Conservation (phyloP, 306 rosid species). For the Castanospermum australe region DNA sequence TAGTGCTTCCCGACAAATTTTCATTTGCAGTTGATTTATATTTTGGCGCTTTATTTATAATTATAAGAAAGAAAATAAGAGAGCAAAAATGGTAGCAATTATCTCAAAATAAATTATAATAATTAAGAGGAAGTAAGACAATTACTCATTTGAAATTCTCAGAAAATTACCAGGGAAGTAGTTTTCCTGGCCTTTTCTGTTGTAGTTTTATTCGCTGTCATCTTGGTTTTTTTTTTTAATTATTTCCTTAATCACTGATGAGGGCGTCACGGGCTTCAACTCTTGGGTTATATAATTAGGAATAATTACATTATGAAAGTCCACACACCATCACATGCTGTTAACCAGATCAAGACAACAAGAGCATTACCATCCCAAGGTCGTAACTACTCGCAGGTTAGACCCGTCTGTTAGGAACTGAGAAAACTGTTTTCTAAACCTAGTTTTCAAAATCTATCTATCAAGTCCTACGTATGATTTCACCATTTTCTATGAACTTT, state of each 20-base stretch:
- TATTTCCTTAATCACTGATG: no score
- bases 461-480: background rate
- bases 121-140: no score
- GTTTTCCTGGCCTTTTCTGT: background rate
- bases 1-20: no score
- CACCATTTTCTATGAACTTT: slow-evolving; percentile 31
- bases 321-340: background rate
- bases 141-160: background rate
- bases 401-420: no score
- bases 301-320: background rate
- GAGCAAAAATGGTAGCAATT: no score
- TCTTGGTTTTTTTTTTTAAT: background rate
- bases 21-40: no score
- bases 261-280: background rate
- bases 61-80: no score
- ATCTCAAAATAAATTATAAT: no score
- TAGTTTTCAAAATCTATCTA: no score
- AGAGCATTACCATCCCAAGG: background rate
- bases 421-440: no score
- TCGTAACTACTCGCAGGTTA: background rate
- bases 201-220: background rate
- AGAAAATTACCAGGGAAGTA: background rate
- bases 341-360: background rate
- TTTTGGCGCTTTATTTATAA: no score
- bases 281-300: no score